phyloP scores from a whole-genome alignment of 306 rosid genomes.

The Prinsepia uniflora region DNA sequence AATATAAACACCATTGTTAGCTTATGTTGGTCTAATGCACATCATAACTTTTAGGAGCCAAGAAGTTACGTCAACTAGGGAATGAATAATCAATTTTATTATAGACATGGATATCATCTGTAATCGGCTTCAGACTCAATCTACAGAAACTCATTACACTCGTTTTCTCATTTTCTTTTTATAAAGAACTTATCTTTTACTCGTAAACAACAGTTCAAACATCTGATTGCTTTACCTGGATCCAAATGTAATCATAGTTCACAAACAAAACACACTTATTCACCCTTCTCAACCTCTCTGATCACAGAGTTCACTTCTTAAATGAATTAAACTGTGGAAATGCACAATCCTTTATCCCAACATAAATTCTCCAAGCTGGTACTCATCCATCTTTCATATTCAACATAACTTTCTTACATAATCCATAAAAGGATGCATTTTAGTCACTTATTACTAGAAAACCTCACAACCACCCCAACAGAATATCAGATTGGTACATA shows the following conservation, averaged over 20 bases:
- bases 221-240: neutral
- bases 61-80: neutral
- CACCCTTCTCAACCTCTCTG: neutral
- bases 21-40: neutral
- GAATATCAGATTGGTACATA: no score
- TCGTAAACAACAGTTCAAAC: neutral
- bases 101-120: neutral
- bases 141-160: neutral
- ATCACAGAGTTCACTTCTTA: neutral
- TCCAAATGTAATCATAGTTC: conserved; percentile 16
- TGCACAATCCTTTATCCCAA: neutral
- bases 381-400: neutral
- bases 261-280: conserved; percentile 8
- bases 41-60: neutral
- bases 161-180: neutral
- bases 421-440: no score
- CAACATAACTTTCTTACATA: no score
- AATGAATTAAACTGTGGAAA: neutral
- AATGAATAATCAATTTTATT: neutral
- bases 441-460: no score
- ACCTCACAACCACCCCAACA: no score
- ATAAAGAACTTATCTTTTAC: neutral
- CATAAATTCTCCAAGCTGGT: neutral
- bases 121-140: neutral
- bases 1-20: neutral